These are phyloP conservation scores for Tricholomella constricta DNA, from an alignment of 768 basidiomycete genomes.

Conservation along the genomic window DNA sequence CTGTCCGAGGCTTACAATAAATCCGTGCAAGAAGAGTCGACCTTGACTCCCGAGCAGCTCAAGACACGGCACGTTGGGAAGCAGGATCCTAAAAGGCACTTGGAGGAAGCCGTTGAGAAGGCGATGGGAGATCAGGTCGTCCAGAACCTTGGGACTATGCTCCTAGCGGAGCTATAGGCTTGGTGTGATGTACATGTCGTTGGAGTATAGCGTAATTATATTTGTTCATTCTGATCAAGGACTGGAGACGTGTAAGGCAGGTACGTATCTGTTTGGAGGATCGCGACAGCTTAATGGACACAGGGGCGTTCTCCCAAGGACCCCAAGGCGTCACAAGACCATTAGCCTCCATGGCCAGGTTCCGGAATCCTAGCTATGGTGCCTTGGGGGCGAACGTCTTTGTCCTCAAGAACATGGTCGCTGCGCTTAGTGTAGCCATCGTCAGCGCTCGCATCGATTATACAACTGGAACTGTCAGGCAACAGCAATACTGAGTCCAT, in stretches of 20 bases:
- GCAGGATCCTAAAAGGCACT: conserved; percentile 96
- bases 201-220: conserved; percentile 17
- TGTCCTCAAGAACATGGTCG: background rate
- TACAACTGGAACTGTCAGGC: too few relatives aligned
- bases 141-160: conserved; percentile 93
- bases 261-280: conserved; percentile 7
- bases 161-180: conserved; percentile 83
- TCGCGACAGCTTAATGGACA: conserved; percentile 5
- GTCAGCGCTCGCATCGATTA: too few relatives aligned
- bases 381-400: background rate
- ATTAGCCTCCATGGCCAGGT: conserved; percentile 27
- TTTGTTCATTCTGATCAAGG: conserved; percentile 4
- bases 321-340: conserved; percentile 31
- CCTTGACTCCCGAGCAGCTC: conserved; percentile 88
- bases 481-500: background rate
- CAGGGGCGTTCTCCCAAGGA: conserved; percentile 6
- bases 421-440: background rate
- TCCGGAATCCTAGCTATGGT: conserved; percentile 7
- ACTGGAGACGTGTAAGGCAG: conserved; percentile 10
- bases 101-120: conserved; percentile 96
- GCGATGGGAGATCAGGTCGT: conserved; percentile 98
- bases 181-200: conserved; percentile 11
- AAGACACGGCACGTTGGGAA: conserved; percentile 98
- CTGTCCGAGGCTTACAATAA: conserved; percentile 96
- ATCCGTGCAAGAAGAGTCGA: conserved; percentile 96